Evolutionary conservation across 139 green algal species (phyloP).

Genomic region (Chlorella sp.): DNA sequence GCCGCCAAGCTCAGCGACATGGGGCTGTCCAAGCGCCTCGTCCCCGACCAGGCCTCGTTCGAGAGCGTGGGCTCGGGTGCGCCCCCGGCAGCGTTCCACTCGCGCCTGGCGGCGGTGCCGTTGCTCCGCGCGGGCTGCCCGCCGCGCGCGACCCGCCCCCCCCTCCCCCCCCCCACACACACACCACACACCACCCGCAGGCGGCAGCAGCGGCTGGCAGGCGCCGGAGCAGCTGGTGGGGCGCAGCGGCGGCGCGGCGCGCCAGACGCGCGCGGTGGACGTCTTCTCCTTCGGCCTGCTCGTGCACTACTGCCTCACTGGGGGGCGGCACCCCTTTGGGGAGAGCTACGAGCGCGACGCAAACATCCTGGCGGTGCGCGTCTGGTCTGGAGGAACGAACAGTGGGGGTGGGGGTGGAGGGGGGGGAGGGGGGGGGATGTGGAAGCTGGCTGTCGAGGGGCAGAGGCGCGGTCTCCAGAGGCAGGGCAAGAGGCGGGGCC

Average conservation of each 20-base stretch:
- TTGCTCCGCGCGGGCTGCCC: not conserved
- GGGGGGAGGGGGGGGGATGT: not conserved
- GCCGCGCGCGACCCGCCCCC: not conserved
- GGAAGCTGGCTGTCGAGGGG: not conserved
- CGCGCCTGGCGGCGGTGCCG: not conserved
- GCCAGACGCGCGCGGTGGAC: conserved; percentile 75
- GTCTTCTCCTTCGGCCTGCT: conserved; percentile 94
- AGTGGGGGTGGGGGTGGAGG: not conserved
- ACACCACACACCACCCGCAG: conserved; percentile 37
- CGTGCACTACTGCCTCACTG: conserved; percentile 86
- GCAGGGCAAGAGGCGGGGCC: not conserved
- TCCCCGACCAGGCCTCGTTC: conserved; percentile 82
- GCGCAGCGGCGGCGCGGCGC: conserved; percentile 29
- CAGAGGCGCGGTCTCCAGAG: too few species aligned
- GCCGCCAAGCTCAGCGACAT: conserved; percentile 97
- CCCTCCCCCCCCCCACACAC: not conserved
- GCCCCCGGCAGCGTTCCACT: too few species aligned
- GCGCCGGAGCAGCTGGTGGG: conserved; percentile 90
- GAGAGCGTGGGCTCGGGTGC: conserved; percentile 69
- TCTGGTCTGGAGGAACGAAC: not conserved
- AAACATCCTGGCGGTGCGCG: conserved; percentile 76
- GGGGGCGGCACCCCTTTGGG: conserved; percentile 92
- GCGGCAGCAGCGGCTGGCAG: conserved; percentile 95
- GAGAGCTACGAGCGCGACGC: conserved; percentile 82
- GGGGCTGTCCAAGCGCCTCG: conserved; percentile 91